phyloP scores from a whole-genome alignment of 2,329 filamentous ascomycete genomes.

The Tolypocladium inflatum region DNA sequence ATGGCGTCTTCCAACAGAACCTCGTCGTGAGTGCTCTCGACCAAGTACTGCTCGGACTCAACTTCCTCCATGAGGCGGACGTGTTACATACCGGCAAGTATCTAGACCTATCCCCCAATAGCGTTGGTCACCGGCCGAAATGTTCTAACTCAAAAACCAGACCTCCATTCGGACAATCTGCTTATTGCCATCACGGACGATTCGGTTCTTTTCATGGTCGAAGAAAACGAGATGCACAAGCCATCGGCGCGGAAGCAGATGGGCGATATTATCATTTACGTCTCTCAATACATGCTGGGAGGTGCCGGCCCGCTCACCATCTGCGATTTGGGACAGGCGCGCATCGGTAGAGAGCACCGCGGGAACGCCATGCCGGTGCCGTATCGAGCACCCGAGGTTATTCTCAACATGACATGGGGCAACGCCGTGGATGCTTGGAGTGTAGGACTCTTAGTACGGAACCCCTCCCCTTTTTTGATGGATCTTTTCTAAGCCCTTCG shows the following conservation, averaged over 20 bases:
- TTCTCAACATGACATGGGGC: slow-evolving; percentile 24
- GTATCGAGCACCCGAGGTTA: slow-evolving; percentile 26
- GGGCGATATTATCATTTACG: slow-evolving; percentile 16
- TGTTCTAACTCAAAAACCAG: slow-evolving; percentile 9
- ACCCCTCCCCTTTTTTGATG: slow-evolving; percentile 2
- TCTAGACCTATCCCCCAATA: too few relatives aligned
- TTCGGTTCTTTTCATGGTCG: slow-evolving; percentile 17
- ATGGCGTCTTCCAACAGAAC: slow-evolving; percentile 13
- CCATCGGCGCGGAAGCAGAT: slow-evolving; percentile 20
- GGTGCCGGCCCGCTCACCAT: slow-evolving; percentile 20
- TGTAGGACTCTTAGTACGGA: slow-evolving; percentile 20
- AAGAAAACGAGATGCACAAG: slow-evolving; percentile 18
- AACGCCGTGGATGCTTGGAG: slow-evolving; percentile 25
- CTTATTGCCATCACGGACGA: slow-evolving; percentile 21
- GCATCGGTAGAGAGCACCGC: slow-evolving; percentile 13
- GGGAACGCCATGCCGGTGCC: slow-evolving; percentile 17
- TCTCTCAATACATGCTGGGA: slow-evolving; percentile 21
- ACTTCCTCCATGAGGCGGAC: slow-evolving; percentile 14
- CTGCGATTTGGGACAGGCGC: slow-evolving; percentile 26
- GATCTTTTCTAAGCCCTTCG: neutral
- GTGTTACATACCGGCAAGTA: slow-evolving; percentile 18
- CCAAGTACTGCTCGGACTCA: slow-evolving; percentile 13
- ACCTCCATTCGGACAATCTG: slow-evolving; percentile 26
- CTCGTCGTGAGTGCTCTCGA: slow-evolving; percentile 14
- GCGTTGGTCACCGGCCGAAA: neutral